phyloP scores from a whole-genome alignment of 2,329 filamentous ascomycete species.

The Exophiala xenobiotica region DNA sequence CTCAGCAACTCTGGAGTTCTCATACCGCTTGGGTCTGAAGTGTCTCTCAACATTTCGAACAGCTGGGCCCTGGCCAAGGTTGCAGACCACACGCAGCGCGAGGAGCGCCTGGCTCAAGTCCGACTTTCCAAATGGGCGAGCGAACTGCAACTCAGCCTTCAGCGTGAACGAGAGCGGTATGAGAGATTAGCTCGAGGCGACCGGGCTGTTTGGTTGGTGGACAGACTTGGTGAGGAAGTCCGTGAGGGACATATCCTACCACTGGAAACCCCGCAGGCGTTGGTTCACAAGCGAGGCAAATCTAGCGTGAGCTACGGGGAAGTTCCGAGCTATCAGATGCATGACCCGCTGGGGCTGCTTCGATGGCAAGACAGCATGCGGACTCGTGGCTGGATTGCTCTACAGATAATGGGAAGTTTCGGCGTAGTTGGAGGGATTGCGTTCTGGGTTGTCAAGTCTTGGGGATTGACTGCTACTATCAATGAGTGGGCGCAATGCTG shows the following conservation, averaged over 20 bases:
- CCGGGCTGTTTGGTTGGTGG: conserved; percentile 67
- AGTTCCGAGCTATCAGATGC: conserved; percentile 43
- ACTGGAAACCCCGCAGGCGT: conserved; percentile 38
- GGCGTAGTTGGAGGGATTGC: conserved; percentile 72
- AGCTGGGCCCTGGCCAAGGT: conserved; percentile 63
- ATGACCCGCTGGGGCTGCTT: conserved; percentile 79
- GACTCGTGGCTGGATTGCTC: conserved; percentile 62
- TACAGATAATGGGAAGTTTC: conserved; percentile 73
- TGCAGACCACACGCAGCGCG: conserved; percentile 58
- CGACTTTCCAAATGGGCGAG: conserved; percentile 78
- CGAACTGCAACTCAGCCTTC: conserved; percentile 73
- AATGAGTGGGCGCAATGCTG: conserved; percentile 28
- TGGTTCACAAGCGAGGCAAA: conserved; percentile 27
- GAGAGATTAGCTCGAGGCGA: conserved; percentile 63
- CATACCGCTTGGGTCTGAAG: conserved; percentile 30
- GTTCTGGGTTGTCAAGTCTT: conserved; percentile 57
- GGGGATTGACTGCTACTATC: conserved; percentile 35
- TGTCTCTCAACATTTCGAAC: conserved; percentile 35
- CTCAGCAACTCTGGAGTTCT: conserved; percentile 34
- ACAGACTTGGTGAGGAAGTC: conserved; percentile 65
- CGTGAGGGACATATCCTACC: conserved; percentile 63
- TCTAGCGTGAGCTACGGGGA: conserved; percentile 25
- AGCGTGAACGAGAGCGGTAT: conserved; percentile 69
- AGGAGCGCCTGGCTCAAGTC: conserved; percentile 65
- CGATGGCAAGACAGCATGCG: conserved; percentile 66